These are phyloP conservation scores for Kluyveromyces sp. DNA, from an alignment of 1,139 yeast genomes.

Conservation along the genomic window DNA sequence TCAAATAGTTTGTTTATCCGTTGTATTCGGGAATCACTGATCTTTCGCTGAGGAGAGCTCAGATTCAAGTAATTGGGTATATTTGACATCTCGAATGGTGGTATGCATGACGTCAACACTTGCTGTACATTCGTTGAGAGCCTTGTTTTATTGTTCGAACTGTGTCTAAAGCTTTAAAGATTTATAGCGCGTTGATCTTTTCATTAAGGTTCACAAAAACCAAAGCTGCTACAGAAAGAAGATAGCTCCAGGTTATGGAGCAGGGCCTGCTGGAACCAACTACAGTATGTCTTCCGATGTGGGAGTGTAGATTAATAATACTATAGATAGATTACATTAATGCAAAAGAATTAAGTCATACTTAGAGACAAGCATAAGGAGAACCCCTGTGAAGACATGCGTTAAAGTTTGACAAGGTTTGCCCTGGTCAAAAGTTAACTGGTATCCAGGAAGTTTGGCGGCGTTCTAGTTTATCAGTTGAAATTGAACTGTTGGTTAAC, in stretches of 20 bases:
- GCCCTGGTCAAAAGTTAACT: too few relatives aligned
- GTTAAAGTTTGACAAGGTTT: too few relatives aligned
- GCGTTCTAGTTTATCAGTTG: conserved; percentile 26
- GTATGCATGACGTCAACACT: not conserved
- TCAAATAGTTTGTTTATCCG: conserved; percentile 21
- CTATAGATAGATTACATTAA: conserved; percentile 4
- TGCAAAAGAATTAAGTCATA: not conserved
- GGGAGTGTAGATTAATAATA: conserved; percentile 4
- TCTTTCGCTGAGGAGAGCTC: conserved; percentile 7
- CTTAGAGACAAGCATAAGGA: not conserved
- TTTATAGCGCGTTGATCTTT: not conserved
- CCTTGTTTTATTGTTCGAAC: too few relatives aligned
- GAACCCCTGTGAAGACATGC: not conserved
- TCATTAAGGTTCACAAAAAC: conserved; percentile 2
- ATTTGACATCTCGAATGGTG: not conserved
- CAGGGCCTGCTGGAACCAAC: too few relatives aligned
- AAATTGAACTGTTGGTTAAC: conserved; percentile 35
- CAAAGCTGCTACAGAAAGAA: too few relatives aligned
- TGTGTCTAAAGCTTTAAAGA: not conserved
- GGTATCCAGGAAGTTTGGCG: not conserved
- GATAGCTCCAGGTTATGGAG: too few relatives aligned
- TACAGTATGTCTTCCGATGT: too few relatives aligned
- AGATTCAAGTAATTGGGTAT: conserved; percentile 1
- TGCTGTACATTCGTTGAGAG: too few relatives aligned
- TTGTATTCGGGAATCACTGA: conserved; percentile 20